Base-by-base conservation (phyloP, 768 basidiomycete genomes). In the Agrocybe praecox region DNA sequence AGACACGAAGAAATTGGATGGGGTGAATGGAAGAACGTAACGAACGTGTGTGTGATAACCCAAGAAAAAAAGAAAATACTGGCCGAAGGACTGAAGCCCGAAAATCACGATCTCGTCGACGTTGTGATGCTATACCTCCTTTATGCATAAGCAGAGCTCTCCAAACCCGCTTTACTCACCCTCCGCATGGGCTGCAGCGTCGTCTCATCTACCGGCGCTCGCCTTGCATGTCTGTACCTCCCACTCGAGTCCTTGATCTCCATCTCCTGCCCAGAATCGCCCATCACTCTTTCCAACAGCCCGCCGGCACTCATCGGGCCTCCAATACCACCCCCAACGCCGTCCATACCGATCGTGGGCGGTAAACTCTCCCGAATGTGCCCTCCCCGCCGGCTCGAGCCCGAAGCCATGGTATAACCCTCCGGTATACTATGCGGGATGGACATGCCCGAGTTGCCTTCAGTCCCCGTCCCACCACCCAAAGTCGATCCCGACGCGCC, bases 161-260 rank as follows among this genome's bases (percentile, higher is more conserved):
- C 95, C 60, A 97, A 72, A 29, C 95, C 95, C 6, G 95, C 94
- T 74, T 97, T 97, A 69, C 92, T 94, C 58, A 94, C 94, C 60
- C 95, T 78, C 58, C 95, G 76, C 80, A 91, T 80, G 23, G 95
- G 95, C 70, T 96, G 94, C 61, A 96, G 72, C 33, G 95, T 96
- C 43, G 76, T 88, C 72, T 92, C 89, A 66, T 96, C 83, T 23
- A 96, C 94, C 2, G 95, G 94, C 24, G 93, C 92, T 44, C 88
- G 80, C 60, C 94, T 80, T 53, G 89, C 88, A 73, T 96, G 95
- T 46, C 93, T 76, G 74, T 95, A 96, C 54, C 94, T 82, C 50
- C 95, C 95, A 60, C 79, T 81, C 14, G 83, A 81, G 68, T 96
- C 94, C 69, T 89, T 89, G 54, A 97, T 86, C 76, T 97, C 95